Base-by-base conservation (phyloP, 495 filamentous ascomycete species). In the Penicillium parvum region DNA sequence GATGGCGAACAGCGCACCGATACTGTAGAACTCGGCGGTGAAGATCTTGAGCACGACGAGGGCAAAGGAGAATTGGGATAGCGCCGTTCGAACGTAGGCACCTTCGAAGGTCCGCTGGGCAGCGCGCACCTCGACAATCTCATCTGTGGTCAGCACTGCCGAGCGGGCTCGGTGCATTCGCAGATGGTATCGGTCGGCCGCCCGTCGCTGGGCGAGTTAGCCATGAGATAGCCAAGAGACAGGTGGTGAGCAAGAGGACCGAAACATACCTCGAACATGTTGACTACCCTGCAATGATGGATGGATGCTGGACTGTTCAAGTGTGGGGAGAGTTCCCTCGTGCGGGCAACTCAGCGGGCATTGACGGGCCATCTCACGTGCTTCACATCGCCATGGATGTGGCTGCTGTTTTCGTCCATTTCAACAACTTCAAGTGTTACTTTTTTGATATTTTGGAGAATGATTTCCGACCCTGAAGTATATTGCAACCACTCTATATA, bases 71-170 rank as follows among this genome's bases (percentile, higher is more conserved):
- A 96, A 97, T 63, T 96, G 90, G 3, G 83, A 84, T 22, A 97
- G 81, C 0, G 91, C 88, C 0, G 92, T 98, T 37, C 92, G 88
- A 47, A 95, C 81, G 67, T 98, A 98, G 22, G 92, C 94, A 1
- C 92, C 92, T 71, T 97, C 92, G 52, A 97, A 98, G 11, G 92
- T 98, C 12, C 92, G 78, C 63, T 98, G 92, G 4, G 90, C 85
- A 0, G 91, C 91, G 43, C 91, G 88, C 53, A 97, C 85, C 60
- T 97, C 91, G 39, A 95, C 86, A 8, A 98, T 79, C 59, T 98
- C 92, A 48, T 81, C 70, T 11, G 79, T 70, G 4, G 89, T 92
- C 33, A 96, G 76, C 15, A 91, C 72, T 5, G 94, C 87, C 22
- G 84, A 86, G 32, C 86, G 80, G 35, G 90, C 90, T 25, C 90